Conservation (phyloP, 108 stramenopile species). For the Discostella pseudostelligera region DNA sequence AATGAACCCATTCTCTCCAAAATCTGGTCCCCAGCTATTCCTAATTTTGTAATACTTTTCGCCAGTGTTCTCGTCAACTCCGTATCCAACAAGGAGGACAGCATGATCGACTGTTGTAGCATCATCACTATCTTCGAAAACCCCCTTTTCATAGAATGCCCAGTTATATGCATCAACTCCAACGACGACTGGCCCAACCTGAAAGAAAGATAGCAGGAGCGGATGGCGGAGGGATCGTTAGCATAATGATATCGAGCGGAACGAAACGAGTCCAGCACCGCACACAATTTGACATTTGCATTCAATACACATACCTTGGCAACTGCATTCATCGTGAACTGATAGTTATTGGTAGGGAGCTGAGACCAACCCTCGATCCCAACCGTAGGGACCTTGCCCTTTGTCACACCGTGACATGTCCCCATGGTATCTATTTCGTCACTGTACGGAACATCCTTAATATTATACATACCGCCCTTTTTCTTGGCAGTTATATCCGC, state of each 20-base stretch:
- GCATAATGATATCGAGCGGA: too few relatives aligned
- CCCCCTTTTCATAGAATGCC: conserved; percentile 60
- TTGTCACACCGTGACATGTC: conserved; percentile 14
- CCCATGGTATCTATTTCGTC: background rate
- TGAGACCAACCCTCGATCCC: conserved; percentile 69
- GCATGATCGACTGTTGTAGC: conserved; percentile 74
- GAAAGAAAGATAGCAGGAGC: background rate
- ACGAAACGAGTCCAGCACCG: too few relatives aligned
- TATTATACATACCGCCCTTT: conserved; percentile 27
- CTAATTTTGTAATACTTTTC: conserved; percentile 81
- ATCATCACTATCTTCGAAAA: background rate
- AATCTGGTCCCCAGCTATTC: conserved; percentile 82
- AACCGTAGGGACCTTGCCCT: conserved; percentile 52
- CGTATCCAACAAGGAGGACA: conserved; percentile 87
- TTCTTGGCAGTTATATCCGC: conserved; percentile 33
- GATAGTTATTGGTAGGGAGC: conserved; percentile 78
- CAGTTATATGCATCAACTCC: conserved; percentile 69
- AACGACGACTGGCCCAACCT: conserved; percentile 65
- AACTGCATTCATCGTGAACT: conserved; percentile 76
- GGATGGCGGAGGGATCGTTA: background rate
- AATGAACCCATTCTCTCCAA: conserved; percentile 87
- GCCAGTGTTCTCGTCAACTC: conserved; percentile 61
- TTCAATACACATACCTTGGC: conserved; percentile 51
- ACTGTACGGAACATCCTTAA: conserved; percentile 29
- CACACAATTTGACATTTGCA: background rate